phyloP scores from a whole-genome alignment of 2,329 filamentous ascomycete species.

The Cytospora schulzeri region DNA sequence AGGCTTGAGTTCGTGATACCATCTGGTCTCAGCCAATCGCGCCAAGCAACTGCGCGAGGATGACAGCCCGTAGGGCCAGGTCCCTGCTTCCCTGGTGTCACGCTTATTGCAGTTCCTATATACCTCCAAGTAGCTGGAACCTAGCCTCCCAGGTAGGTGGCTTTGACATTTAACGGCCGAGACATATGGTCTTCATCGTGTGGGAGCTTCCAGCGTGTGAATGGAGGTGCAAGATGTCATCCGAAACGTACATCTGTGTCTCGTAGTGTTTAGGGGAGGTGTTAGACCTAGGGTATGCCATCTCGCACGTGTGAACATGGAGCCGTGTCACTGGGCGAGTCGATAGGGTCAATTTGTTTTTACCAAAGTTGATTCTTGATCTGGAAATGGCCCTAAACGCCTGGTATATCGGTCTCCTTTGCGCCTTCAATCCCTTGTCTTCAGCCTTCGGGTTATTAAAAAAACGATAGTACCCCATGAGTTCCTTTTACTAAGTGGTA shows the following conservation, averaged over 20 bases:
- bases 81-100: not conserved
- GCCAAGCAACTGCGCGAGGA: not conserved
- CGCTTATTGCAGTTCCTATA: not conserved
- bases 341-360: not conserved
- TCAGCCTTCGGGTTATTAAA: too few relatives aligned
- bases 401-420: not conserved
- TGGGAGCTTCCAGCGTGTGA: too few relatives aligned
- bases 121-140: not conserved
- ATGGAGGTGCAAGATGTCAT: not conserved
- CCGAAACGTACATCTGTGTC: not conserved
- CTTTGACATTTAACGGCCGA: not conserved
- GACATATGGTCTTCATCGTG: too few relatives aligned
- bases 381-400: not conserved
- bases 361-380: not conserved
- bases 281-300: not conserved
- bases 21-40: not conserved
- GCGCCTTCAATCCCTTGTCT: not conserved
- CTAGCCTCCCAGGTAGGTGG: not conserved
- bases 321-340: not conserved
- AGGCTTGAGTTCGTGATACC: not conserved
- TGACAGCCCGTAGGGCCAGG: not conserved
- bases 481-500: slow-evolving; percentile 26
- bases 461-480: too few relatives aligned
- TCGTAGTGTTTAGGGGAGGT: not conserved
- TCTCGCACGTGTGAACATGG: not conserved